phyloP scores from a whole-genome alignment of 495 filamentous ascomycete genomes.

The Penicillium tannophilum region DNA sequence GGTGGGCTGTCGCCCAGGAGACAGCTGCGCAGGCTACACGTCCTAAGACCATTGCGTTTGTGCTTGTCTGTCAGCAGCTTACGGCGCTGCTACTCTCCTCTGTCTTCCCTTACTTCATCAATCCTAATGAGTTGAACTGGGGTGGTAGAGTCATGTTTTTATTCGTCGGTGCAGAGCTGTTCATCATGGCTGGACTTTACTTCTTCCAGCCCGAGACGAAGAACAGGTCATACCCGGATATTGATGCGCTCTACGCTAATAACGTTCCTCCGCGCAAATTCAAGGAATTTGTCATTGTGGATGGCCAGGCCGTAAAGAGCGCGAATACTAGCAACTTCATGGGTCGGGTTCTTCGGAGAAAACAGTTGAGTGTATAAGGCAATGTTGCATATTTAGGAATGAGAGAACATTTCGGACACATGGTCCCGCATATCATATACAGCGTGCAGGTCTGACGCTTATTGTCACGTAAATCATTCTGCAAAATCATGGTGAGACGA shows the following conservation, averaged over 20 bases:
- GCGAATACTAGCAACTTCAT: neutral
- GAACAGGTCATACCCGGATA: slow-evolving; percentile 15
- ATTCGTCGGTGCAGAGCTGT: slow-evolving; percentile 36
- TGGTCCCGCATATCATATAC: too few relatives aligned
- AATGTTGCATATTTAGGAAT: neutral
- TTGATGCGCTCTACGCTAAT: slow-evolving; percentile 14
- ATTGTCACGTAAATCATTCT: neutral
- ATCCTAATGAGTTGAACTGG: slow-evolving; percentile 59
- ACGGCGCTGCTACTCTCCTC: slow-evolving; percentile 60
- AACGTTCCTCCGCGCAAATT: slow-evolving; percentile 12
- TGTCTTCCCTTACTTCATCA: slow-evolving; percentile 64
- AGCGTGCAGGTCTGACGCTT: too few relatives aligned
- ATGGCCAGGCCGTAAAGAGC: slow-evolving; percentile 10
- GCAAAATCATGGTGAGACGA: neutral
- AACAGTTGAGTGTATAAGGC: neutral
- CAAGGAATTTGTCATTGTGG: slow-evolving; percentile 8
- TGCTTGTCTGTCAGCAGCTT: slow-evolving; percentile 25
- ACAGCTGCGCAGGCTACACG: slow-evolving; percentile 53
- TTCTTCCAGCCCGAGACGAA: slow-evolving; percentile 20
- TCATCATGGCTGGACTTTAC: slow-evolving; percentile 18
- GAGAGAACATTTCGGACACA: neutral
- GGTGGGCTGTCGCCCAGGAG: slow-evolving; percentile 61
- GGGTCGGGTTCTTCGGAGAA: neutral
- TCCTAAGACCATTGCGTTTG: slow-evolving; percentile 19
- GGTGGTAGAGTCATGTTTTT: slow-evolving; percentile 65